Base-by-base conservation (phyloP, 2,329 filamentous ascomycete species). In the Lecanicillium sp. region DNA sequence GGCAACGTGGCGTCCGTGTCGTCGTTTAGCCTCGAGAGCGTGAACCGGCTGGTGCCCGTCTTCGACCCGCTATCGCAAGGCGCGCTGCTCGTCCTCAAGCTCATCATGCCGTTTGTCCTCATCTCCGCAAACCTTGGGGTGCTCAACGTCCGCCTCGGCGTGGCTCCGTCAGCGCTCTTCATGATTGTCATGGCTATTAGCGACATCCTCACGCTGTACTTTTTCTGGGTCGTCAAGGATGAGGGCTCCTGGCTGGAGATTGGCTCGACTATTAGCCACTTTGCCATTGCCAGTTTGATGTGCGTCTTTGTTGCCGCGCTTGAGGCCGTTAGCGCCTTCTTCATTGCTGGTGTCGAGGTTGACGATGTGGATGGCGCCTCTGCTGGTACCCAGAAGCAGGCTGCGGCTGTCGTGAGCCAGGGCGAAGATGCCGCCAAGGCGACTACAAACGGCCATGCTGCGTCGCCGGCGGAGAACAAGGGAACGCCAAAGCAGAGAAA, bases 231-330 rank as follows among this genome's bases (percentile, higher is more conserved):
- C 52, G 92, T 98, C 33, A 85, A 84, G 53, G 92, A 98, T 51
- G 92, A 98, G 58, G 92, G 92, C 0, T 92, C 84, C 17, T 98
- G 92, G 92, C 65, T 98, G 43, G 92, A 98, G 57, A 98, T 98
- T 56, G 92, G 92, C 22, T 94, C 87, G 19, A 96, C 87, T 4
- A 98, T 98, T 49, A 94, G 79, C 54, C 89, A 97, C 59, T 98
- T 97, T 61, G 79, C 81, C 44, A 97, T 98, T 64, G 90, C 88
- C 14, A 96, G 87, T 60, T 60, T 87, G 50, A 57, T 97, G 32
- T 92, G 88, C 49, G 81, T 94, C 8, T 98, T 98, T 64, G 88
- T 98, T 31, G 87, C 88, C 0, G 79, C 75, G 12, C 65, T 98
- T 33, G 92, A 98, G 64, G 81, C 84, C 13, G 76, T 94, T 4